A percentile compares a stretch with the other conserved stretches of the same genome.
These are phyloP conservation scores for Nakazawaea wickerhamii DNA, from an alignment of 805 yeast genomes.

Conservation along the genomic window DNA sequence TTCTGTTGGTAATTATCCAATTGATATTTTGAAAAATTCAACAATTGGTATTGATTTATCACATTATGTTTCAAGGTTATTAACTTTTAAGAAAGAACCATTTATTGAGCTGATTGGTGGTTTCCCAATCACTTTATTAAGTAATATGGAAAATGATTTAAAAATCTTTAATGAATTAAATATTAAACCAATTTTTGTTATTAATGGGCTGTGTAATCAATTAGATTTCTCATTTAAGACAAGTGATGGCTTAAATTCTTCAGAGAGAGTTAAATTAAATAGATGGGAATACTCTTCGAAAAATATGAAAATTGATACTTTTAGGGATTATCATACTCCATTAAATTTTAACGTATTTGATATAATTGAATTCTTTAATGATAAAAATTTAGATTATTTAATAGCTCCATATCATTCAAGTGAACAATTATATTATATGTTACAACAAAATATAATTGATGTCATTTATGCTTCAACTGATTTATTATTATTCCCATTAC, in stretches of 20 bases:
- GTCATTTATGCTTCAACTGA: conserved; percentile 85
- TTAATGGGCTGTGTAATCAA: conserved; percentile 49
- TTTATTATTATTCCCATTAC: conserved; percentile 49
- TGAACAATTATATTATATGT: conserved; percentile 72
- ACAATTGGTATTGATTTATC: conserved; percentile 80
- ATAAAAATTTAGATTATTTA: conserved; percentile 54
- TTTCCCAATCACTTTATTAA: conserved; percentile 57
- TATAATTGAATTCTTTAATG: conserved; percentile 52
- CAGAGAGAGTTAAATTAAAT: conserved; percentile 38
- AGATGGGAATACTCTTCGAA: conserved; percentile 41
- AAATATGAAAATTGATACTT: conserved; percentile 33
- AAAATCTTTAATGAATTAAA: conserved; percentile 51
- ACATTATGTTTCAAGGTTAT: conserved; percentile 63
- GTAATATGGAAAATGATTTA: conserved; percentile 56
- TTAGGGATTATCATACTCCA: conserved; percentile 47
- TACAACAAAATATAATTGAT: conserved; percentile 52
- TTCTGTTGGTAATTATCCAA: conserved; percentile 52
- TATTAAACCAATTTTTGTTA: conserved; percentile 76
- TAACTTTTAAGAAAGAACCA: conserved; percentile 61
- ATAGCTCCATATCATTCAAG: conserved; percentile 82
- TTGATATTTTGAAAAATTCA: conserved; percentile 60
- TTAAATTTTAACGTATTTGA: conserved; percentile 48
- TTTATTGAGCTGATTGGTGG: conserved; percentile 78
- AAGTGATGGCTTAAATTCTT: conserved; percentile 24
- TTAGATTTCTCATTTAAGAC: conserved; percentile 16